These are phyloP conservation scores for Marasmius tenuissimus DNA, from an alignment of 1,284 basidiomycete genomes.

Conservation along the genomic window DNA sequence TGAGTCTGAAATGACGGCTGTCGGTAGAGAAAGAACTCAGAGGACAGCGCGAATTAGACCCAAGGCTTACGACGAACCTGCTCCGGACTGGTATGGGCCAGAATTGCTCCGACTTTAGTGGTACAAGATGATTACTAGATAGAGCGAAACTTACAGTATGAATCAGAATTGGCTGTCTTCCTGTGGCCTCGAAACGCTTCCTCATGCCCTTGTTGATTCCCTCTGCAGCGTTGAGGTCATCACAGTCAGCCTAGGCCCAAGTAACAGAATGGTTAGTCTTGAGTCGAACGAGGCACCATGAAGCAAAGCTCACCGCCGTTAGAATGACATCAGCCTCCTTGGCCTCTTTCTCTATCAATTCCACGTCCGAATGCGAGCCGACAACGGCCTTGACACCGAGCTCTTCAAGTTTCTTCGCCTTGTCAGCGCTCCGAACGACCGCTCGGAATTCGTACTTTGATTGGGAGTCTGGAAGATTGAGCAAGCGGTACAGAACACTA, in stretches of 20 bases:
- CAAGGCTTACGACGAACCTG: too few species aligned
- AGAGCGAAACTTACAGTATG: constrained; percentile 40
- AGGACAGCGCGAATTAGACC: too few species aligned
- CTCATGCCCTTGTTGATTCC: constrained; percentile 45
- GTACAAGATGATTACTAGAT: neutral
- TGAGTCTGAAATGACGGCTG: too few species aligned
- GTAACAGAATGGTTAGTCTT: too few species aligned
- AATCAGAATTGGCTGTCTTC: constrained; percentile 43
- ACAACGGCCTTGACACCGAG: constrained; percentile 31
- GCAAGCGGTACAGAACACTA: constrained; percentile 35
- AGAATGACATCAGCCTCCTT: constrained; percentile 32
- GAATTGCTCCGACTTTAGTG: neutral
- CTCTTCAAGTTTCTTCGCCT: constrained; percentile 38
- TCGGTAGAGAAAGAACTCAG: too few species aligned
- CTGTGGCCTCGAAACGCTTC: constrained; percentile 39
- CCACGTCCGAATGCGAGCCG: constrained; percentile 37
- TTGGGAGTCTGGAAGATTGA: constrained; percentile 31
- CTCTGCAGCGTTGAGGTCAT: constrained; percentile 35
- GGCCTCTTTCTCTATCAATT: constrained; percentile 26
- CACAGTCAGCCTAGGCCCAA: constrained; percentile 37
- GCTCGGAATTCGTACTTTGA: constrained; percentile 32
- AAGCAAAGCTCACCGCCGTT: constrained; percentile 21
- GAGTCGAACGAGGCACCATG: neutral
- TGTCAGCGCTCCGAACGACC: constrained; percentile 37
- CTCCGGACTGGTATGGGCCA: too few species aligned